Percentiles rank a stretch among this genome's conserved stretches.
phyloP scores from a whole-genome alignment of 441 rosid species.

The Brassica balearica region DNA sequence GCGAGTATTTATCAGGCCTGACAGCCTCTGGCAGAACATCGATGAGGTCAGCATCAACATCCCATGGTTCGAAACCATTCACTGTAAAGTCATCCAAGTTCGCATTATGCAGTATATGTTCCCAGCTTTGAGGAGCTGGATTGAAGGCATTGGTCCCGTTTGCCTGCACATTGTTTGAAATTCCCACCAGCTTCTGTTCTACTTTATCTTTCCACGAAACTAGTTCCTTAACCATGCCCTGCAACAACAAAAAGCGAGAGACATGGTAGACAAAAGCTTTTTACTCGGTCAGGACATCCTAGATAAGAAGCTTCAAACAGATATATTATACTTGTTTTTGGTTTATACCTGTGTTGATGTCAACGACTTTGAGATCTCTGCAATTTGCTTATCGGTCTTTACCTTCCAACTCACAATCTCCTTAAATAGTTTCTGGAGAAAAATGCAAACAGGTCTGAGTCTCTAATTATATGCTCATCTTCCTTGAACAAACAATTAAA shows the following conservation, averaged over 20 bases:
- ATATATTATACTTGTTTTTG: conserved; percentile 10
- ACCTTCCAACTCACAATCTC: conserved; percentile 65
- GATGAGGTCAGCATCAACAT: conserved; percentile 53
- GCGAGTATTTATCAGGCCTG: conserved; percentile 50
- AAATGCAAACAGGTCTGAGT: conserved; percentile 25
- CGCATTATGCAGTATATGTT: conserved; percentile 71
- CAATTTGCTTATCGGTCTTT: conserved; percentile 62
- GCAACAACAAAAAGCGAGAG: too few species aligned
- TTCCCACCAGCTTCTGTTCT: conserved; percentile 72
- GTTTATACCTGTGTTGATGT: conserved; percentile 70
- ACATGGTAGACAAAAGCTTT: too few species aligned
- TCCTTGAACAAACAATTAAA: conserved; percentile 1
- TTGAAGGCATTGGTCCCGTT: conserved; percentile 40
- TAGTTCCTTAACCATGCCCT: conserved; percentile 70
- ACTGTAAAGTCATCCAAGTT: conserved; percentile 67
- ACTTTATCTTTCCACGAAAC: conserved; percentile 67
- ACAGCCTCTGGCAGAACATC: conserved; percentile 51
- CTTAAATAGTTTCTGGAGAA: conserved; percentile 58
- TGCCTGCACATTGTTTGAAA: conserved; percentile 66
- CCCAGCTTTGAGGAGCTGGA: conserved; percentile 71
- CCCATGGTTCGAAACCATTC: conserved; percentile 66
- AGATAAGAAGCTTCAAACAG: conserved; percentile 16
- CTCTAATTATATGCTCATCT: conserved; percentile 26
- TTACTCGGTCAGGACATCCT: conserved; percentile 10
- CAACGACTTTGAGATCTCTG: conserved; percentile 72